Conservation (phyloP, 2,329 filamentous ascomycete genomes). For the Botrytis elliptica region DNA sequence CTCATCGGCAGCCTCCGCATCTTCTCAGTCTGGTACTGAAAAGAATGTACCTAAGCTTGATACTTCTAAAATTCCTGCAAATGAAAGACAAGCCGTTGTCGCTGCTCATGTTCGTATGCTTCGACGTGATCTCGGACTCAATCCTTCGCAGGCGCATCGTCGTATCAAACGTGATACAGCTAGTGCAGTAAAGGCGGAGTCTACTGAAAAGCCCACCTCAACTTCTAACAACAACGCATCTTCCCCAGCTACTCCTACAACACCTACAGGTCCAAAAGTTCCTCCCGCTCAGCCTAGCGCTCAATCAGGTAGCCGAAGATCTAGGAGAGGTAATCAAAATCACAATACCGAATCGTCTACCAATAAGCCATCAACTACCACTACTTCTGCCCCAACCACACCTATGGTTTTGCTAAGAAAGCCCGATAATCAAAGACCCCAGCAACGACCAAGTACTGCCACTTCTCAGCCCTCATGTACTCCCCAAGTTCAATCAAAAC, state of each 20-base stretch:
- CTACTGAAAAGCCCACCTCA: constrained; percentile 25
- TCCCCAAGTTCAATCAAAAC: constrained; percentile 26
- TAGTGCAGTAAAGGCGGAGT: constrained; percentile 36
- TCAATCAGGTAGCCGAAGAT: constrained; percentile 32
- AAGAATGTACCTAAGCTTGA: constrained; percentile 50
- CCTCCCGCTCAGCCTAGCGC: constrained; percentile 26
- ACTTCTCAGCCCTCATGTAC: constrained; percentile 12
- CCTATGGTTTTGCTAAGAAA: constrained; percentile 45
- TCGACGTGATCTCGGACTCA: constrained; percentile 64
- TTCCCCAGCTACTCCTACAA: constrained; percentile 20
- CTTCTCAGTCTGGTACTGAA: constrained; percentile 27
- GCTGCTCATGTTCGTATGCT: constrained; percentile 63
- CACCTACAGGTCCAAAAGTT: constrained; percentile 39
- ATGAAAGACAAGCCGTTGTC: constrained; percentile 47
- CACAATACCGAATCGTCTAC: constrained; percentile 32
- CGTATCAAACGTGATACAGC: constrained; percentile 55
- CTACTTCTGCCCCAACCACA: constrained; percentile 35
- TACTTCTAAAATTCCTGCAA: constrained; percentile 45
- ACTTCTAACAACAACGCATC: constrained; percentile 19
- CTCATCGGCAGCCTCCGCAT: constrained; percentile 17
- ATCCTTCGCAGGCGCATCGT: constrained; percentile 60
- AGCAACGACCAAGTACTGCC: constrained; percentile 32
- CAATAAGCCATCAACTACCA: constrained; percentile 25
- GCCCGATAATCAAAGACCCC: constrained; percentile 20
- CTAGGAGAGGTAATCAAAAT: constrained; percentile 42